Base-by-base conservation (phyloP, 768 basidiomycete genomes). In the Ramaria sp. region DNA sequence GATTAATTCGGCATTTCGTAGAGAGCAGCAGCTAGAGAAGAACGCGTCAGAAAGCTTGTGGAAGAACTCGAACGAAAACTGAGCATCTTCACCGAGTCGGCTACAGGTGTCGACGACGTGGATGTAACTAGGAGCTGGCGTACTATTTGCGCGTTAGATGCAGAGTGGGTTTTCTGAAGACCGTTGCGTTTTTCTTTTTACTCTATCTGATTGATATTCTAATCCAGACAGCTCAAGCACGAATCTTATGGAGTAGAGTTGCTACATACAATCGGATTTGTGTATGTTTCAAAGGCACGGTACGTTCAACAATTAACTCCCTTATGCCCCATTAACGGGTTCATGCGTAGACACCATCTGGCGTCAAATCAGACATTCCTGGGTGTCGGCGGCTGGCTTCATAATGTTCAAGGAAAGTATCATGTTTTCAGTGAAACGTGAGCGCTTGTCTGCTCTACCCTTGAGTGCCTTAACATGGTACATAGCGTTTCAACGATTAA, bases 371-470 rank as follows among this genome's bases (percentile, higher is more conserved):
- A 80, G 73, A 73, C 81, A 0, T 71, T 79, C 10, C 72, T 91
- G 48, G 91, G 91, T 25, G 83, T 95, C 15, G 91, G 91, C 12
- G 91, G 92, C 6, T 95, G 91, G 91, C 65, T 94, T 56, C 91
- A 94, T 66, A 89, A 89, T 53, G 88, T 92, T 2, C 88, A 90
- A 65, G 88, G 87, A 12, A 92, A 90, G 69, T 93, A 91, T 48
- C 90, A 94, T 63, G 85, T 93, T 16, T 88, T 95, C 67, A 91
- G 88, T 64, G 90, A 93, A 71, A 92, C 89, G 87, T 88, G 59
- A 61, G 87, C 42, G n/a, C 41, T 45, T 44, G 36, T 56, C n/a
- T 25, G 18, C 44, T 25, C 8, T 37, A 44, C 16, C 50, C 45
- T 13, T 48, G 20, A 52, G 47, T 48, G 25, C 7, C 18, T 25